These are phyloP conservation scores for Clitoria ternatea DNA, from an alignment of 306 rosid species.

Conservation along the genomic window DNA sequence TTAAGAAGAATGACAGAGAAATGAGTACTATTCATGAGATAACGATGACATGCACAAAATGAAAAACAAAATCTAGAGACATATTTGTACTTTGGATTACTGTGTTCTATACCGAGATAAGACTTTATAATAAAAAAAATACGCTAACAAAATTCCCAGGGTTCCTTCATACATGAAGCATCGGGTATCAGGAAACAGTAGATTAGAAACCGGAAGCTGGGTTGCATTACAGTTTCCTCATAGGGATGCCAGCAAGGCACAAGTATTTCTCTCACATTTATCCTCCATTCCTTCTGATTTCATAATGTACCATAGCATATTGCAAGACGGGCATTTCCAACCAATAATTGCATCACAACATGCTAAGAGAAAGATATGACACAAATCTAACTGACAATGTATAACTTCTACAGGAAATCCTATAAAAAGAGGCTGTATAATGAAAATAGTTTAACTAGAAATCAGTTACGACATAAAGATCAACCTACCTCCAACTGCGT, in stretches of 20 bases:
- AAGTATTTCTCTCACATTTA: constrained; percentile 25
- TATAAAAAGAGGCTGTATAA: background rate
- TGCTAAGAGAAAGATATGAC: background rate
- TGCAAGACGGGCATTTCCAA: constrained; percentile 12
- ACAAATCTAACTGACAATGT: background rate
- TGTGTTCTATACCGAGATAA: constrained; percentile 3
- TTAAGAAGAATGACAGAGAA: constrained; percentile 12
- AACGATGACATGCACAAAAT: constrained; percentile 1
- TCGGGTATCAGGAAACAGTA: constrained; percentile 4
- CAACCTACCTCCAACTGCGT: constrained; percentile 86
- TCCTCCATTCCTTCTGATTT: constrained; percentile 15
- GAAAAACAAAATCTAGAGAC: background rate
- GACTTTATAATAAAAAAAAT: background rate
- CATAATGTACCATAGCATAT: constrained; percentile 3
- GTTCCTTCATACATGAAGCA: constrained; percentile 2
- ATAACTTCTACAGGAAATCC: background rate
- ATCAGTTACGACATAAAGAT: background rate
- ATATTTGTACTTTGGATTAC: background rate
- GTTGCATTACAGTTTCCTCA: constrained; percentile 25
- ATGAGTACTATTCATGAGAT: constrained; percentile 2
- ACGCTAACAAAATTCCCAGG: background rate
- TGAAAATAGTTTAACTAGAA: constrained; percentile 5
- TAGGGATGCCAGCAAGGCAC: constrained; percentile 18
- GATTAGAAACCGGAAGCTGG: constrained; percentile 19
- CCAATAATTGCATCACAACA: constrained; percentile 15